Conservation (phyloP, 192 early-diverging fungal genomes). For the Coemansia reversa region DNA sequence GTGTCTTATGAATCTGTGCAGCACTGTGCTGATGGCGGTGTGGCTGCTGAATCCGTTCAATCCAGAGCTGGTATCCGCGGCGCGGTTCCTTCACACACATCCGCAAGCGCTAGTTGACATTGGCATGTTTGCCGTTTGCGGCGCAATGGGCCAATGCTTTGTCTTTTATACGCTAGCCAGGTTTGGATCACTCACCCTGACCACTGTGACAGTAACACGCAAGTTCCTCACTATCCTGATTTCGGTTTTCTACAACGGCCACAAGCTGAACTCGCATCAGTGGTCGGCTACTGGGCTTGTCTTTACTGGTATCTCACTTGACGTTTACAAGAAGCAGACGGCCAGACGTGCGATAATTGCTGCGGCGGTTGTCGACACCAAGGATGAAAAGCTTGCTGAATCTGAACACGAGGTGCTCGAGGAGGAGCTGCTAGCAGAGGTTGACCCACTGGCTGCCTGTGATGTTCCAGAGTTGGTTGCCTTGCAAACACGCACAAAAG, state of each 20-base stretch:
- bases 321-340: conserved; percentile 68
- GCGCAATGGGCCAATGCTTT: conserved; percentile 97
- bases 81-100: conserved; percentile 72
- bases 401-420: background rate
- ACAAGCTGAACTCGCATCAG: conserved; percentile 73
- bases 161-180: conserved; percentile 91
- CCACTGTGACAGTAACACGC: conserved; percentile 94
- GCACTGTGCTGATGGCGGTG: conserved; percentile 64
- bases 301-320: conserved; percentile 81
- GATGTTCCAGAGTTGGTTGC: conserved; percentile 11
- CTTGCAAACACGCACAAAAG: conserved; percentile 6
- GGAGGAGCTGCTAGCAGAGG: conserved; percentile 4
- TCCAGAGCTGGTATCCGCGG: conserved; percentile 70
- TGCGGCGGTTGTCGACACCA: background rate
- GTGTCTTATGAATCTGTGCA: conserved; percentile 91
- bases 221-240: conserved; percentile 96
- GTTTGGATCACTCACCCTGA: conserved; percentile 85
- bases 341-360: conserved; percentile 36
- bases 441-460: conserved; percentile 9
- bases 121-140: conserved; percentile 84
- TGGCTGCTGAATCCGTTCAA: conserved; percentile 81
- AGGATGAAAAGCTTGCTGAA: background rate
- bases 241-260: conserved; percentile 86
- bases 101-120: conserved; percentile 84
- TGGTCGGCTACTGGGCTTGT: conserved; percentile 86